phyloP scores from a whole-genome alignment of 148 eudicot species.

The Chenopodium album region DNA sequence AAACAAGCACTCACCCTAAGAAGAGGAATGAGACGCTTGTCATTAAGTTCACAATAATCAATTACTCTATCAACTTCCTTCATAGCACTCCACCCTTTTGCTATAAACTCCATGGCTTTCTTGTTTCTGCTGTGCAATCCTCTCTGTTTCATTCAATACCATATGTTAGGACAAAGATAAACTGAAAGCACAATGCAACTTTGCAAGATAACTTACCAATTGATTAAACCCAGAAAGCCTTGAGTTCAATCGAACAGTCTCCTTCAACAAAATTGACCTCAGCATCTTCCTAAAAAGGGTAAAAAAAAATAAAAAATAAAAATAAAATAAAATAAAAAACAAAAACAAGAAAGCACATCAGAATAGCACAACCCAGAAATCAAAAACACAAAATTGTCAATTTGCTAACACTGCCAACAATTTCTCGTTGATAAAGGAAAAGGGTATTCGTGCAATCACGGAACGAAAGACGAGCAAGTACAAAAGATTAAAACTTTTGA shows the following conservation, averaged over 20 bases:
- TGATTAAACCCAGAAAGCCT: constrained; percentile 29
- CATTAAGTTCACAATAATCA: constrained; percentile 74
- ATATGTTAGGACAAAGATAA: constrained; percentile 3
- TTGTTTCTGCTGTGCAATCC: constrained; percentile 86
- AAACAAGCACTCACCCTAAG: constrained; percentile 56
- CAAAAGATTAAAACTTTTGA: constrained; percentile 5
- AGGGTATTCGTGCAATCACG: background rate
- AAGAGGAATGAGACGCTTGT: constrained; percentile 76
- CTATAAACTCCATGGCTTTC: constrained; percentile 85
- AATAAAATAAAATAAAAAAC: too few species aligned
- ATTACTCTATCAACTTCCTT: constrained; percentile 93
- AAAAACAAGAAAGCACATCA: background rate
- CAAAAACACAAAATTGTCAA: background rate
- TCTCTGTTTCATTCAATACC: constrained; percentile 43
- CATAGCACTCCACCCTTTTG: constrained; percentile 87
- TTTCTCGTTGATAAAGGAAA: background rate
- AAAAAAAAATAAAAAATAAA: too few species aligned
- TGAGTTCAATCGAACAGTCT: constrained; percentile 22
- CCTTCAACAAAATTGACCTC: constrained; percentile 38
- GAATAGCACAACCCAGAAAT: constrained; percentile 8
- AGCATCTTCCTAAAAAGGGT: constrained; percentile 32
- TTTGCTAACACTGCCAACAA: background rate
- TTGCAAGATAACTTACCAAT: constrained; percentile 34
- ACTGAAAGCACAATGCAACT: background rate
- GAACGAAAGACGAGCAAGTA: too few species aligned